Base-by-base conservation (phyloP, 768 basidiomycete genomes). In the Austroboletus festivus region DNA sequence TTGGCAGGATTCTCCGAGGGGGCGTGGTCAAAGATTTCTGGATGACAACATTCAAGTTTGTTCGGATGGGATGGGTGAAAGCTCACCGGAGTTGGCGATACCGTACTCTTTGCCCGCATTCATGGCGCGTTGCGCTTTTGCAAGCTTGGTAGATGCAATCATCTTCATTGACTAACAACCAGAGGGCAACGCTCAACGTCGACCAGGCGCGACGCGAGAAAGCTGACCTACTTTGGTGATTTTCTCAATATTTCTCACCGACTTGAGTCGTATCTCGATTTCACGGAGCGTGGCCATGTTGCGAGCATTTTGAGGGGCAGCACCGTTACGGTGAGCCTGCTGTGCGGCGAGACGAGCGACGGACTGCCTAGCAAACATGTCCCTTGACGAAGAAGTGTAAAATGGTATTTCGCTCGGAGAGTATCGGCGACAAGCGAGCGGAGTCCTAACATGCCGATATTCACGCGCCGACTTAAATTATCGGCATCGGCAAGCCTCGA, bases 281-380 rank as follows among this genome's bases (percentile, higher is more conserved):
- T 99, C 95, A 57, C 93, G 87, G 57, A 99, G 85, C 52, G 96
- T 98, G 35, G 95, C 96, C 93, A 93, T 92, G 72, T 88, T 92
- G 62, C 89, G 83, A 63, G 85, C 82, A 56, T 69, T 68, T 57
- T 74, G 64, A 26, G 71, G 72, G 21, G 63, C 69, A 44, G 70
- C 69, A 51, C 68, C 71, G 56, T 70, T 65, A 58, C 65, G 62
- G 51, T 59, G 54, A 35, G 67, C 57, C 50, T 71, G 69, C 65
- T 75, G 73, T 39, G 55, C 49, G 44, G 66, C 70, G 56, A 77
- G 66, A 58, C 71, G 76, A 51, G 69, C 68, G 56, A 73, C 70
- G 54, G 76, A 68, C 58, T 66, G 73, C 64, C 79, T 72, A 62
- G 77, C 71, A 54, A 80, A 73, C 78, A 80, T 80, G 46, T 46